Percentiles rank a stretch among this genome's conserved stretches.
These are phyloP conservation scores for Tylopilus balloui DNA, from an alignment of 768 basidiomycete species.

Conservation along the genomic window DNA sequence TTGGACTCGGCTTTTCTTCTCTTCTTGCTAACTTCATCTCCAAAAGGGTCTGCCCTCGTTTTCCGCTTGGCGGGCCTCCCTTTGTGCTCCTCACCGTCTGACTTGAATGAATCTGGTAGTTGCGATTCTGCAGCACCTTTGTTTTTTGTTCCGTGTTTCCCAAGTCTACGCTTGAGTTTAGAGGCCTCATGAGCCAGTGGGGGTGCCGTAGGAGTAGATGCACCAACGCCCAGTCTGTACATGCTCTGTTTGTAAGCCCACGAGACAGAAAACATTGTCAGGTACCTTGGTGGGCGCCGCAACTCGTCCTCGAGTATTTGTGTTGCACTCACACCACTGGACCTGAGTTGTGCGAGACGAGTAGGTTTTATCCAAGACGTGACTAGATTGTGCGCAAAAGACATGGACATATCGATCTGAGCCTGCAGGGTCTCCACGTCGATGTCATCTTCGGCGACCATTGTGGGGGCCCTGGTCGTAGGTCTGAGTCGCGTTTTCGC, in stretches of 20 bases:
- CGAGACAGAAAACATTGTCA: background rate
- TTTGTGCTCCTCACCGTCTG: conserved; percentile 53
- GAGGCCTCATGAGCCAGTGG: conserved; percentile 50
- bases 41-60: conserved; percentile 55
- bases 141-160: conserved; percentile 47
- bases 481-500: conserved; percentile 13
- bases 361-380: conserved; percentile 72
- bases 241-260: conserved; percentile 7
- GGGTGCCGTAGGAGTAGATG: conserved; percentile 48
- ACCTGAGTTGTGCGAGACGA: conserved; percentile 35
- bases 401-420: conserved; percentile 78
- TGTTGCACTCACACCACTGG: conserved; percentile 33
- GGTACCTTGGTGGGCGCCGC: conserved; percentile 65
- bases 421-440: conserved; percentile 70
- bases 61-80: conserved; percentile 58
- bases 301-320: conserved; percentile 63
- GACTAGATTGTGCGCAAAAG: conserved; percentile 67
- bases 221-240: conserved; percentile 70
- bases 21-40: conserved; percentile 33
- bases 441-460: conserved; percentile 49
- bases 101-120: conserved; percentile 21
- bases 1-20: conserved; percentile 39
- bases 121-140: conserved; percentile 35
- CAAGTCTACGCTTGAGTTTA: conserved; percentile 57
- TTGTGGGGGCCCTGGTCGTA: background rate